These are phyloP conservation scores for Yamadazyma spencermartinsiae DNA, from an alignment of 1,139 yeast genomes.

Conservation along the genomic window DNA sequence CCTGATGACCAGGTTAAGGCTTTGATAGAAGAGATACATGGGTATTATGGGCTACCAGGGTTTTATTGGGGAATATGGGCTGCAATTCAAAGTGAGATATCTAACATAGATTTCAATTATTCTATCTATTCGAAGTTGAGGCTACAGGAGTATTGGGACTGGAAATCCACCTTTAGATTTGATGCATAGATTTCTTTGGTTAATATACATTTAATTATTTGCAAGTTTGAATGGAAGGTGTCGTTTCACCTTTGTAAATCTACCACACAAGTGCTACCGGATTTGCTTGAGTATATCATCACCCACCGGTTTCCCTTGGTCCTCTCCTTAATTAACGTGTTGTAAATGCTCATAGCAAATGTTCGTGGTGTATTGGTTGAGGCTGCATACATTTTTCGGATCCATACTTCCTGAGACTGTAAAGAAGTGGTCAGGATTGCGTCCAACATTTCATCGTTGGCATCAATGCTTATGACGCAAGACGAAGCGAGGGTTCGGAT, in stretches of 20 bases:
- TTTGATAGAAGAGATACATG: conserved; percentile 55
- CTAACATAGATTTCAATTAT: conserved; percentile 75
- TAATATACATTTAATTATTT: conserved; percentile 5
- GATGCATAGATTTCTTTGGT: not conserved
- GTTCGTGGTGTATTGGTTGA: conserved; percentile 61
- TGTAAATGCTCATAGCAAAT: conserved; percentile 71
- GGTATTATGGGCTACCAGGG: conserved; percentile 78
- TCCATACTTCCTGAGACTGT: conserved; percentile 84
- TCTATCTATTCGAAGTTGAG: conserved; percentile 59
- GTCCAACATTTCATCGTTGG: conserved; percentile 78
- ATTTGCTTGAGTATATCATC: conserved; percentile 69
- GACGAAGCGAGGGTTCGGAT: conserved; percentile 58
- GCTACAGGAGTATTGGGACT: conserved; percentile 66
- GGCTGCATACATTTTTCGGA: conserved; percentile 75
- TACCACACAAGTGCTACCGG: conserved; percentile 64
- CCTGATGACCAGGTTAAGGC: conserved; percentile 23
- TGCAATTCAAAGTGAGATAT: conserved; percentile 68
- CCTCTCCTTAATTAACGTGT: conserved; percentile 70
- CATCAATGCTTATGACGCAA: conserved; percentile 76
- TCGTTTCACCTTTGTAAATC: conserved; percentile 67
- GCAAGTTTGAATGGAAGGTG: no score
- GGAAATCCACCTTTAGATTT: conserved; percentile 43
- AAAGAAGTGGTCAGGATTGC: conserved; percentile 78
- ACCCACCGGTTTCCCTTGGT: conserved; percentile 73
- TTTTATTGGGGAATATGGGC: conserved; percentile 90